Evolutionary conservation across 495 filamentous ascomycete genomes (phyloP), one percentile per base, ranked within the genome.

Genomic region (Penicillium mononematosum): DNA sequence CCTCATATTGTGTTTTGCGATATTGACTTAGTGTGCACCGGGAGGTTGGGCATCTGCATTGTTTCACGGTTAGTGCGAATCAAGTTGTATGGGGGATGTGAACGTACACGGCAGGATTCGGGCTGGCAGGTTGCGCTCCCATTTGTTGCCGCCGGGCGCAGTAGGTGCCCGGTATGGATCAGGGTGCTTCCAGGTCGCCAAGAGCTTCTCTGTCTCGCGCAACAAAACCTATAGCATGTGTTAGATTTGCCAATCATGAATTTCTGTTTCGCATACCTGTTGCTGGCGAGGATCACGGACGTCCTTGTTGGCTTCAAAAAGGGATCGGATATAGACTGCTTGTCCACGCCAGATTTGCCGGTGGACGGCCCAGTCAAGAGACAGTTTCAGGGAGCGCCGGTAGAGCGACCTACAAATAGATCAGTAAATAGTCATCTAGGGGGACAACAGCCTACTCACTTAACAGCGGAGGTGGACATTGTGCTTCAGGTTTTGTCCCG

Each of bases 161-260:
- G 91, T 93, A 8, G 94, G 94, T 47, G 85, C 82, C 54, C 80
- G 73, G 68, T 96, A 98, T 29, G 93, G 91, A 69, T 99, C 94
- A 3, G 94, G 94, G 68, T 99, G 95, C 72, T 97, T 97, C 92
- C 92, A 99, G 64, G 84, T 89, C 64, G 96, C 85, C 58, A 99
- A 73, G 52, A 96, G 66, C 54, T 87, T 85, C 72, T 98, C 94
- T 31, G 95, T 89, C 72, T 96, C 90, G 59, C 86, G 82, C 45
- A 98, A 76, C 47, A 99, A 67, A 24, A 81, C 83, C 93, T 97
- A 24, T 11, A n/a, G 17, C n/a, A 14, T 43, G 12, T 44, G 50
- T 43, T 56, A 42, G 20, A 17, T 38, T 32, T 24, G 16, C 31
- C 19, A 20, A n/a, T 16, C 3, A 54, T 29, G 16, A 19, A 32